phyloP scores from a whole-genome alignment of 2,329 filamentous ascomycete genomes.

The Scedosporium aurantiacum region DNA sequence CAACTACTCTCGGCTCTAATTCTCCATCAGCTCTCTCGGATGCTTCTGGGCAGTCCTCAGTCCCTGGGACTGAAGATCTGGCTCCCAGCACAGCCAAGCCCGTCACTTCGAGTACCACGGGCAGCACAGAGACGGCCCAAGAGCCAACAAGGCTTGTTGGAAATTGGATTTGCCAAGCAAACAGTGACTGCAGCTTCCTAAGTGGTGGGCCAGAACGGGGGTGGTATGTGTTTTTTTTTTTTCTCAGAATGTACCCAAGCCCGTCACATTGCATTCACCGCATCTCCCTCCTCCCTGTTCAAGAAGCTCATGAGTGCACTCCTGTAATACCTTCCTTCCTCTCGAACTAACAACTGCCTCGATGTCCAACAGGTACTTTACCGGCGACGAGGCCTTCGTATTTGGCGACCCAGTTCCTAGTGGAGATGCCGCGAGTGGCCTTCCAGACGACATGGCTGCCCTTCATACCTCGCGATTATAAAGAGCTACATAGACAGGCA shows the following conservation, averaged over 20 bases:
- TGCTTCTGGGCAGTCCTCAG: background rate
- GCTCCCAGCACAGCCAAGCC: background rate
- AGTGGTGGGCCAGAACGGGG: slow-evolving; percentile 73
- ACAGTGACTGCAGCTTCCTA: slow-evolving; percentile 80
- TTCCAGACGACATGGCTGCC: background rate
- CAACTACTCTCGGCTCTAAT: background rate
- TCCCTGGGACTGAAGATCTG: background rate
- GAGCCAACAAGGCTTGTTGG: slow-evolving; percentile 31
- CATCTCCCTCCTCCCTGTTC: background rate
- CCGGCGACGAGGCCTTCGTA: background rate
- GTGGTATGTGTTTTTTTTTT: slow-evolving; percentile 45
- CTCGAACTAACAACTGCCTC: background rate
- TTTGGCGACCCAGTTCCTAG: background rate
- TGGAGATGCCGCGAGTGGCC: background rate
- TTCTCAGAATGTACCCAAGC: background rate
- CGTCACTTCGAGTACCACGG: background rate
- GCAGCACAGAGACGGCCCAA: background rate
- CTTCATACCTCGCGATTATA: background rate
- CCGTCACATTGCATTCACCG: background rate
- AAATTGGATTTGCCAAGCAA: slow-evolving; percentile 68
- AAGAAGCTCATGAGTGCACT: background rate
- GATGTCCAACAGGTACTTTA: background rate
- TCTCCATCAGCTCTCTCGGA: background rate
- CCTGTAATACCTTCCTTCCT: background rate
- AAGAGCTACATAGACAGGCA: background rate